phyloP scores from a whole-genome alignment of 2,329 filamentous ascomycete species.

The Penicillium glabrum region DNA sequence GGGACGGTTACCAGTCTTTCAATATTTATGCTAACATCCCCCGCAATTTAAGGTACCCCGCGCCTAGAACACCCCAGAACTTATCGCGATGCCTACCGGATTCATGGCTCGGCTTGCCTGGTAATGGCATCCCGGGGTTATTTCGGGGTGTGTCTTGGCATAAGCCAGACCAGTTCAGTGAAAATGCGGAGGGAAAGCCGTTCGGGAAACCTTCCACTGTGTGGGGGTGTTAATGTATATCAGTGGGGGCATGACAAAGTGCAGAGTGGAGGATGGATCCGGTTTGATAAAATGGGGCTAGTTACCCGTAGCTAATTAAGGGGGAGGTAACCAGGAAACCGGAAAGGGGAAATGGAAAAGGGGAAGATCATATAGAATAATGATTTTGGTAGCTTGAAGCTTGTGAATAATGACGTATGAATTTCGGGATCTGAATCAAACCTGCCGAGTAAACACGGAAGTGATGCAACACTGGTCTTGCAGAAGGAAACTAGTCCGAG shows the following conservation, averaged over 20 bases:
- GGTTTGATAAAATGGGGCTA: background rate
- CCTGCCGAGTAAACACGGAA: background rate
- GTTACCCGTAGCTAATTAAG: background rate
- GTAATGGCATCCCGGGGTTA: background rate
- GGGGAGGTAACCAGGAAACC: background rate
- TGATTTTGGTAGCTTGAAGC: background rate
- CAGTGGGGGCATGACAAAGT: slow-evolving; percentile 3
- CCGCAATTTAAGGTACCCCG: no score
- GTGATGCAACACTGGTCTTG: slow-evolving; percentile 12
- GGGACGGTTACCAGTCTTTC: no score
- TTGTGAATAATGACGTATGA: background rate
- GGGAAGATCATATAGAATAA: background rate
- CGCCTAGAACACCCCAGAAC: background rate
- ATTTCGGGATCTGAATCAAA: background rate
- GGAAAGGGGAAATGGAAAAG: background rate
- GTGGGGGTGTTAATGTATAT: background rate
- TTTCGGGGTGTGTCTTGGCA: background rate
- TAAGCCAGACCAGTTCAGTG: background rate
- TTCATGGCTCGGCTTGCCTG: background rate
- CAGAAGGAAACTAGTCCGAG: slow-evolving; percentile 18
- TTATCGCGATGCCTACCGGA: background rate
- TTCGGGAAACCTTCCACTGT: slow-evolving; percentile 13
- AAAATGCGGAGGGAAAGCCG: slow-evolving; percentile 1
- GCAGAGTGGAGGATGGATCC: background rate
- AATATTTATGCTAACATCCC: no score